Percentiles rank a stretch among this genome's conserved stretches.
Conservation (phyloP, 2,329 filamentous ascomycete genomes). For the Aspergillus caelatus region DNA sequence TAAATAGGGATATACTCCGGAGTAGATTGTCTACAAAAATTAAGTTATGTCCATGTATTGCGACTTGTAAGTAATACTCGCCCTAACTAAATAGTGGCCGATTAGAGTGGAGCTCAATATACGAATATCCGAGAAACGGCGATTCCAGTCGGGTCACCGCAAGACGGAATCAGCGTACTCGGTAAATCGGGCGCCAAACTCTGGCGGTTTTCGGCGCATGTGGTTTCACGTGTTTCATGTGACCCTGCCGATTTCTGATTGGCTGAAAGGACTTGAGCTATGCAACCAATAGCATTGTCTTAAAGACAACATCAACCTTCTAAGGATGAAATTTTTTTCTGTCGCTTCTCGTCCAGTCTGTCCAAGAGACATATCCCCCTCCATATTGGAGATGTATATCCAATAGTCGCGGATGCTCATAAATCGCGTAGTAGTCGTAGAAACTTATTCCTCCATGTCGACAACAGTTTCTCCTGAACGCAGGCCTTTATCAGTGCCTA, state of each 20-base stretch:
- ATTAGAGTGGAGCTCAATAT: constrained; percentile 22
- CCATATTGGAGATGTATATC: constrained; percentile 4
- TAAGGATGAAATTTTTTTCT: not conserved
- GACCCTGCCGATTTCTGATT: constrained; percentile 19
- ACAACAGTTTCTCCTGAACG: constrained; percentile 39
- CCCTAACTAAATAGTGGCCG: constrained; percentile 20
- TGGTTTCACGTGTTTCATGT: constrained; percentile 24
- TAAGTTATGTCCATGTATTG: constrained; percentile 9
- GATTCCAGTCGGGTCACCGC: constrained; percentile 26
- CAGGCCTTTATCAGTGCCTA: constrained; percentile 69
- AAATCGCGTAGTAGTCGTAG: not conserved
- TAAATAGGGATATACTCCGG: constrained; percentile 15
- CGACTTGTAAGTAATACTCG: constrained; percentile 35
- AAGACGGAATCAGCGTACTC: constrained; percentile 30
- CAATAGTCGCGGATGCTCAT: not conserved
- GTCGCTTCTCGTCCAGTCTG: not conserved
- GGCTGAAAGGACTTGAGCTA: constrained; percentile 17
- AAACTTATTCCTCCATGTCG: constrained; percentile 46
- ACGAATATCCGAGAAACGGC: constrained; percentile 33
- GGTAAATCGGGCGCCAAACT: constrained; percentile 12
- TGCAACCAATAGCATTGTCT: constrained; percentile 20
- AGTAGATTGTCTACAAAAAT: not conserved
- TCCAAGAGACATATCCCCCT: constrained; percentile 3
- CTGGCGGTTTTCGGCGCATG: constrained; percentile 35
- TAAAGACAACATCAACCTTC: constrained; percentile 16